Base-by-base conservation (phyloP, 306 rosid genomes). In the Abrus precatorius region DNA sequence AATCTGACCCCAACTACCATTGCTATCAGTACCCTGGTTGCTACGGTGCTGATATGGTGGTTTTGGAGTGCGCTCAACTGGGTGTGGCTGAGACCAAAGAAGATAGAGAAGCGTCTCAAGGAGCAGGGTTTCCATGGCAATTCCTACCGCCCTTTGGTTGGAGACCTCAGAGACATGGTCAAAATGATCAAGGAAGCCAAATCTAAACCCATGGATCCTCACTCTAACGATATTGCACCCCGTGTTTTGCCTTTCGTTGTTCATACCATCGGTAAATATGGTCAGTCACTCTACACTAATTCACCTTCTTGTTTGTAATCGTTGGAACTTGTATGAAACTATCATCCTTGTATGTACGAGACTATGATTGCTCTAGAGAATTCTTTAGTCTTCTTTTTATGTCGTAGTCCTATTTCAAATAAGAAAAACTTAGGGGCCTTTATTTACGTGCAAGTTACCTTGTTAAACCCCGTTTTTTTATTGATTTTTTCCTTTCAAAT, bases 231-330 rank as follows among this genome's bases (percentile, higher is more conserved):
- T 20, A 78, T 83, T 29, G 86, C 86, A 6, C 53, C 86, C 32
- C 80, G 86, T 54, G 86, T 83, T 2, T 78, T 83, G 86, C 86
- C 86, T 66, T 78, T 45, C 50, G 83, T 83, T 47, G 86, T 83
- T 9, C 86, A 83, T 50, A 83, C 83, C 69, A 47, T 83, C 36
- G 80, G 80, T 72, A 83, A 83, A 78, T 83, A 83, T 1, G 86
- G 86, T 83, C 6, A 75, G 80, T 63, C 30, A 63, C 43, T 7
- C 11, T 1, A 55, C 7, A 30, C 7, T 60, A 10, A 14, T 60
- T 60, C 66, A 2, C 64, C 29, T 30, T 8, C 10, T 55, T 1
- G 1, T 12, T 6, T 20, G 2, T 12, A 1, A 33, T 60, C 43
- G 20, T 32, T 34, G 34, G 47, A 62, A 36, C 28, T 34, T 9